A percentile compares a stretch with the other conserved stretches of the same genome.
Conservation (phyloP, 129 eudicot genomes). For the Chrysanthemum lavandulifolium region DNA sequence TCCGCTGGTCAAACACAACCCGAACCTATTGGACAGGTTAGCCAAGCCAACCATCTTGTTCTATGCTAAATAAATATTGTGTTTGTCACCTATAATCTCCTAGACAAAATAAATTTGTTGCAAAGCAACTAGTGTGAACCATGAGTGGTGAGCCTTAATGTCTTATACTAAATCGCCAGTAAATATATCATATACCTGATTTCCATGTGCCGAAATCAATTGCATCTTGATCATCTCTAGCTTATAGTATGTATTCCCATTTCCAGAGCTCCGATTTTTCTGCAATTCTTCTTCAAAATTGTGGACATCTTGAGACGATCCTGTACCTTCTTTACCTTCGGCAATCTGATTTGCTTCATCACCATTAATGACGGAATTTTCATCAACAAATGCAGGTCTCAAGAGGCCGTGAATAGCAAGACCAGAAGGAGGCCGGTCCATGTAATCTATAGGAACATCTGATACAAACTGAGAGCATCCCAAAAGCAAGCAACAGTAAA, state of each 20-base stretch:
- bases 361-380: constrained; percentile 50
- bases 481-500: constrained; percentile 3
- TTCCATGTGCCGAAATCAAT: constrained; percentile 66
- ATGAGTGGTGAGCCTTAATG: background rate
- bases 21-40: too few relatives aligned
- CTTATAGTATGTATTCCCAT: constrained; percentile 78
- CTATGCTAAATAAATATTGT: too few relatives aligned
- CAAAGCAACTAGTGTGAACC: too few relatives aligned
- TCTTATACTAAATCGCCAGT: background rate
- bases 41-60: too few relatives aligned
- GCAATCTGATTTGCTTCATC: constrained; percentile 27
- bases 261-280: constrained; percentile 53
- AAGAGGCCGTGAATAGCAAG: constrained; percentile 73
- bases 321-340: background rate
- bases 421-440: constrained; percentile 86
- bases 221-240: constrained; percentile 73
- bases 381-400: constrained; percentile 79
- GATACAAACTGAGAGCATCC: constrained; percentile 51
- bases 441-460: constrained; percentile 71
- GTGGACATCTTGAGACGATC: constrained; percentile 16
- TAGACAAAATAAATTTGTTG: background rate
- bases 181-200: constrained; percentile 44
- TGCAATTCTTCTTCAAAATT: constrained; percentile 50
- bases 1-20: too few relatives aligned
- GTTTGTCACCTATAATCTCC: background rate